Conservation (phyloP, 345 rosid genomes). For the Populus tremula region DNA sequence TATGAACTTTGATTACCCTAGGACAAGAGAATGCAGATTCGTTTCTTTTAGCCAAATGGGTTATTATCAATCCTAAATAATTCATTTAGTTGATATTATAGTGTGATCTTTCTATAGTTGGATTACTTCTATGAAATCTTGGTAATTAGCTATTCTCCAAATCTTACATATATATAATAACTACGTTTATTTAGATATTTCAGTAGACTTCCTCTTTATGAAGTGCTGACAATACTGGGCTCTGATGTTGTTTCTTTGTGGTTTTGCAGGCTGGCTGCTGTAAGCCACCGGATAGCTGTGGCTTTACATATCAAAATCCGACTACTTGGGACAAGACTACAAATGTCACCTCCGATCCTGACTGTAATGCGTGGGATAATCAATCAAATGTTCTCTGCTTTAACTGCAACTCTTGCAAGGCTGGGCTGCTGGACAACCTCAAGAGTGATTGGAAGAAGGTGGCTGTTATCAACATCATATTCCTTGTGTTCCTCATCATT, state of each 20-base stretch:
- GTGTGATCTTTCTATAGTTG: neutral
- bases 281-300: conserved; percentile 76
- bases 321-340: conserved; percentile 49
- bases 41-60: neutral
- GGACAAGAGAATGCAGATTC: neutral
- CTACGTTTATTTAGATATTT: too few species aligned
- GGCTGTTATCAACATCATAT: conserved; percentile 57
- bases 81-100: neutral
- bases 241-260: conserved; percentile 6
- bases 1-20: neutral
- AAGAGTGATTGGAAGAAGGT: conserved; percentile 73
- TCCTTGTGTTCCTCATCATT: conserved; percentile 66
- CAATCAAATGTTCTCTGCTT: conserved; percentile 47
- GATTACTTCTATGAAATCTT: neutral
- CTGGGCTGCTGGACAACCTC: conserved; percentile 72
- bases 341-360: conserved; percentile 36
- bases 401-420: conserved; percentile 83
- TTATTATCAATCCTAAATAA: neutral
- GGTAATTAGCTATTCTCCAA: neutral
- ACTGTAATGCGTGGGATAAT: conserved; percentile 58
- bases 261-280: conserved; percentile 82
- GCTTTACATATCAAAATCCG: conserved; percentile 51
- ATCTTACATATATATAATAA: neutral
- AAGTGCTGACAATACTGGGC: neutral
- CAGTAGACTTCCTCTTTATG: neutral